Evolutionary conservation across 768 basidiomycete species (phyloP).

Genomic region (Boletus insuetus): DNA sequence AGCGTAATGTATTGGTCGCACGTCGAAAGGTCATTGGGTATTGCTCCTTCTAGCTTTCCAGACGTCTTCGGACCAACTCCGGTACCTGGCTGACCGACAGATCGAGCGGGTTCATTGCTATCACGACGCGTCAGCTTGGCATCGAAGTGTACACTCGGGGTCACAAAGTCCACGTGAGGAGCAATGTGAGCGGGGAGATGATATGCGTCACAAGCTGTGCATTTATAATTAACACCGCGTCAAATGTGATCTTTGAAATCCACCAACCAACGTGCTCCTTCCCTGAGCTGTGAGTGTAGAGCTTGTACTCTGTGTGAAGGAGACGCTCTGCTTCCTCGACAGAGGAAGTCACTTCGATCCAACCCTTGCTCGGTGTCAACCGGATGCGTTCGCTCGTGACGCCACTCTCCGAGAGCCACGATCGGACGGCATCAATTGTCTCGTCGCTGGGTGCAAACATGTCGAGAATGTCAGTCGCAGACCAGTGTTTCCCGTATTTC

Average conservation of each 20-base stretch:
- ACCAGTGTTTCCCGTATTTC: constrained; percentile 35
- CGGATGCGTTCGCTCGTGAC: constrained; percentile 21
- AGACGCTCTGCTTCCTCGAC: constrained; percentile 33
- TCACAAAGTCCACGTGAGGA: constrained; percentile 35
- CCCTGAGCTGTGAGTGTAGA: constrained; percentile 26
- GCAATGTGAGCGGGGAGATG: constrained; percentile 32
- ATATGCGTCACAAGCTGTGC: constrained; percentile 29
- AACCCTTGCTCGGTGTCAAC: constrained; percentile 18
- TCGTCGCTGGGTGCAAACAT: constrained; percentile 23
- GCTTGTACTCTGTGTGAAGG: constrained; percentile 32
- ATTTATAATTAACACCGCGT: constrained; percentile 1
- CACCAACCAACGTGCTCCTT: constrained; percentile 25
- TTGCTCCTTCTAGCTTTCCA: constrained; percentile 2
- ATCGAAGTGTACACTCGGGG: constrained; percentile 36
- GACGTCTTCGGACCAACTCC: constrained; percentile 15
- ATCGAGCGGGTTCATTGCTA: neutral
- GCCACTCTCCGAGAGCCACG: constrained; percentile 25
- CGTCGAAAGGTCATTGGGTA: constrained; percentile 7
- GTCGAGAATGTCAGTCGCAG: constrained; percentile 22
- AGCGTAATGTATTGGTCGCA: constrained; percentile 33
- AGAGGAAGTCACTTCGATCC: constrained; percentile 29
- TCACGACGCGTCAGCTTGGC: constrained; percentile 15
- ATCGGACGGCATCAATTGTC: constrained; percentile 20
- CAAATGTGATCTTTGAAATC: neutral
- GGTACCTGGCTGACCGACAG: constrained; percentile 17